These are phyloP conservation scores for Tuber magnatum DNA, from an alignment of 495 filamentous ascomycete genomes.

Conservation along the genomic window DNA sequence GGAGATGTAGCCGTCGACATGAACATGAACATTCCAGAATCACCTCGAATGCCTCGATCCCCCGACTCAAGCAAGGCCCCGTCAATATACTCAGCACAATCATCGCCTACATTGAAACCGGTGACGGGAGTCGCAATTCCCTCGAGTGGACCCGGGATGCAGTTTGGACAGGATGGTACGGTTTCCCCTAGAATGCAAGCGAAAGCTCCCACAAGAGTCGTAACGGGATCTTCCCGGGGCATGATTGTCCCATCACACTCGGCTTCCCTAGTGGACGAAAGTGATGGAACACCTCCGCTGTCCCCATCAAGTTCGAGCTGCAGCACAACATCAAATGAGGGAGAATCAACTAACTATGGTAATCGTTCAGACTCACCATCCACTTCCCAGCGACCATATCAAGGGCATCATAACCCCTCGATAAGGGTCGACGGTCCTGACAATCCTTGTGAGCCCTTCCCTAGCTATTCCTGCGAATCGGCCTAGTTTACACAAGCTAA, in stretches of 20 bases:
- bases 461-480: background rate
- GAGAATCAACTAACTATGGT: background rate
- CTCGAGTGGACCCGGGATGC: slow-evolving; percentile 19
- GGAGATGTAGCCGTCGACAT: slow-evolving; percentile 31
- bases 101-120: slow-evolving; percentile 15
- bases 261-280: slow-evolving; percentile 23
- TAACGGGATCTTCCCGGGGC: slow-evolving; percentile 6
- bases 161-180: slow-evolving; percentile 8
- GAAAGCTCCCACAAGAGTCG: slow-evolving; percentile 16
- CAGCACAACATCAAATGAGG: background rate
- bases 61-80: slow-evolving; percentile 20
- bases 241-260: slow-evolving; percentile 18
- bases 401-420: slow-evolving; percentile 1
- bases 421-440: background rate
- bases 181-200: slow-evolving; percentile 13
- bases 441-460: background rate
- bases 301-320: background rate
- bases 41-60: slow-evolving; percentile 26
- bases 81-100: slow-evolving; percentile 17
- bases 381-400: background rate
- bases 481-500: background rate
- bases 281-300: slow-evolving; percentile 5
- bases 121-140: slow-evolving; percentile 23
- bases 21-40: slow-evolving; percentile 29
- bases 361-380: background rate